Evolutionary conservation across 495 filamentous ascomycete genomes (phyloP).

Genomic region (Darksidea phi): DNA sequence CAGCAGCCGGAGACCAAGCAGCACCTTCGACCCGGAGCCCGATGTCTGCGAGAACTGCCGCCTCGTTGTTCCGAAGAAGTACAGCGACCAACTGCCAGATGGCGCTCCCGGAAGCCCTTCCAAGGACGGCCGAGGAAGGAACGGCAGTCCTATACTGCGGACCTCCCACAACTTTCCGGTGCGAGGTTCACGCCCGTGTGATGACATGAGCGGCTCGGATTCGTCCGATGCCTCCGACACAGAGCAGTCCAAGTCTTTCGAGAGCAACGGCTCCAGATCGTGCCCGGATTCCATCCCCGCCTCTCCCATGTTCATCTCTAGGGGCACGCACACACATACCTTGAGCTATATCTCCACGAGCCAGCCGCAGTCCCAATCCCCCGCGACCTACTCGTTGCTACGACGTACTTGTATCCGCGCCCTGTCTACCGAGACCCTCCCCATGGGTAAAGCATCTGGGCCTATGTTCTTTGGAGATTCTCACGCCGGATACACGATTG

Average conservation of each 20-base stretch:
- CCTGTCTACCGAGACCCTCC: constrained; percentile 79
- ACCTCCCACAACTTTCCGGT: constrained; percentile 50
- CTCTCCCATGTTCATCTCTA: constrained; percentile 26
- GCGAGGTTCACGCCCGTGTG: constrained; percentile 5
- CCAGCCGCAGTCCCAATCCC: constrained; percentile 68
- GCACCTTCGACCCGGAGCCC: constrained; percentile 49
- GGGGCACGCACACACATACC: constrained; percentile 65
- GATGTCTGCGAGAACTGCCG: constrained; percentile 61
- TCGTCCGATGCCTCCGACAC: constrained; percentile 34
- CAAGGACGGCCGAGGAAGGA: constrained; percentile 52
- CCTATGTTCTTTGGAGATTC: constrained; percentile 86
- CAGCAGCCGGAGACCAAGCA: constrained; percentile 37
- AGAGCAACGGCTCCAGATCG: constrained; percentile 12
- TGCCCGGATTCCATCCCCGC: constrained; percentile 25
- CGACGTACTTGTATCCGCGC: constrained; percentile 84
- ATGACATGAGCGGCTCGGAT: constrained; percentile 33
- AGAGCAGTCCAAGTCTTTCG: constrained; percentile 33
- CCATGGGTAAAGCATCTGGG: constrained; percentile 70
- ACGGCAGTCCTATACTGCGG: constrained; percentile 59
- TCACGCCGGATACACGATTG: constrained; percentile 80
- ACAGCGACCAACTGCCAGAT: constrained; percentile 54
- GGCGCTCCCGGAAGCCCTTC: constrained; percentile 54
- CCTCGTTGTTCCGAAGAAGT: constrained; percentile 54
- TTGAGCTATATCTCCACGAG: constrained; percentile 84
- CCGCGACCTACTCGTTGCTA: constrained; percentile 76